phyloP scores from a whole-genome alignment of 352 stramenopile species.

The Saprolegnia diclina region DNA sequence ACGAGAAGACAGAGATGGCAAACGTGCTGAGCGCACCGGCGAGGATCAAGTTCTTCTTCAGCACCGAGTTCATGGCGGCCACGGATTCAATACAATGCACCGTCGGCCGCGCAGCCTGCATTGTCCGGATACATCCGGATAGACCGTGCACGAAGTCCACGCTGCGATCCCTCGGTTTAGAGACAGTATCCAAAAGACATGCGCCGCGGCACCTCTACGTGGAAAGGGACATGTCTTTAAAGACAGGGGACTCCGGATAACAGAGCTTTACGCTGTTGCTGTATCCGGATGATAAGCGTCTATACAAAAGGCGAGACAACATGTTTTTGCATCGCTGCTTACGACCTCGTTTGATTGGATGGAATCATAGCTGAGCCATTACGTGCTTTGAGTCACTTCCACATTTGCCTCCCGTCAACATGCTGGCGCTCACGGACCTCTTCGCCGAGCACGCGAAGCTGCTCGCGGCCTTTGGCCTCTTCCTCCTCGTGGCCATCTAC shows the following conservation, averaged over 20 bases:
- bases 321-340: conserved; percentile 15
- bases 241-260: not conserved
- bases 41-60: conserved; percentile 66
- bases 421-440: conserved; percentile 23
- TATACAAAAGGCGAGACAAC: not conserved
- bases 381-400: not conserved
- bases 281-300: not conserved
- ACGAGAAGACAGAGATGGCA: conserved; percentile 55
- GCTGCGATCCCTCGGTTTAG: conserved; percentile 1
- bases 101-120: not conserved
- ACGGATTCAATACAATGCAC: conserved; percentile 8
- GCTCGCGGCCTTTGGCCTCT: conserved; percentile 8
- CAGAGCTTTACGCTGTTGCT: not conserved
- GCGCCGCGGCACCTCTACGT: not conserved
- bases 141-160: too few relatives aligned
- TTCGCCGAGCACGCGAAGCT: conserved; percentile 21
- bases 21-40: conserved; percentile 60
- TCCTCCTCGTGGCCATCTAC: conserved; percentile 15
- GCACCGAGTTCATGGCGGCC: conserved; percentile 15
- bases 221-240: not conserved
- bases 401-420: conserved; percentile 7
- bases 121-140: conserved; percentile 14
- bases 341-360: conserved; percentile 4
- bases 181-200: not conserved
- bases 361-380: not conserved